A percentile compares a stretch with the other conserved stretches of the same genome.
Evolutionary conservation across 768 basidiomycete species (phyloP).

Genomic region (Mycena metata): DNA sequence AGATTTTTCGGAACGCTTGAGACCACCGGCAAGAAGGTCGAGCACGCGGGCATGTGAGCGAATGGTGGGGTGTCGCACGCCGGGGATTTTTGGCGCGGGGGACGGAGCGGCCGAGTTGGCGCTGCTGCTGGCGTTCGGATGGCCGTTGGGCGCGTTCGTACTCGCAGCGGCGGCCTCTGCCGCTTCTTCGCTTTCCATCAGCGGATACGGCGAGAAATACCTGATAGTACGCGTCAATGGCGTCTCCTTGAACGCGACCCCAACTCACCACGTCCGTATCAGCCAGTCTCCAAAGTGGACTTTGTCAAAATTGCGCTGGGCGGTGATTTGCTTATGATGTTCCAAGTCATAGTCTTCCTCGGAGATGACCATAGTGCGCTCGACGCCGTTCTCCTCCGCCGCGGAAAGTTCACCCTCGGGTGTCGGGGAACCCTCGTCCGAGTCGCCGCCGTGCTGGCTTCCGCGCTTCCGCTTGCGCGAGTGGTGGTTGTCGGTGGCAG

Average conservation of each 20-base stretch:
- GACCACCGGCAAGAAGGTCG: conserved; percentile 76
- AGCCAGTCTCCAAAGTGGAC: conserved; percentile 89
- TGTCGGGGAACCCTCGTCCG: conserved; percentile 40
- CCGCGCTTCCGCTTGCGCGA: conserved; percentile 34
- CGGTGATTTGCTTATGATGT: conserved; percentile 75
- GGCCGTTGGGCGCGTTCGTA: conserved; percentile 40
- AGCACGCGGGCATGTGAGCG: conserved; percentile 82
- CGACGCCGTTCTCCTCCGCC: conserved; percentile 31
- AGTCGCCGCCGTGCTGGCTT: conserved; percentile 42
- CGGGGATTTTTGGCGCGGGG: conserved; percentile 59
- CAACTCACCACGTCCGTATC: conserved; percentile 87
- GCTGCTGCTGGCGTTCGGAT: conserved; percentile 38
- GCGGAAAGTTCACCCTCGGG: conserved; percentile 23
- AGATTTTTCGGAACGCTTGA: conserved; percentile 67
- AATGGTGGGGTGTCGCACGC: conserved; percentile 62
- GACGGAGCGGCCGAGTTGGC: conserved; percentile 37
- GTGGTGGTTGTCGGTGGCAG: conserved; percentile 40
- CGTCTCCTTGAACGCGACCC: too few species aligned
- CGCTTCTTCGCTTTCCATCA: conserved; percentile 70
- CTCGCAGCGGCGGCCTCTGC: conserved; percentile 54
- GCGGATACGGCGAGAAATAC: conserved; percentile 95
- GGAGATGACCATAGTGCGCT: conserved; percentile 56
- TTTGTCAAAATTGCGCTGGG: conserved; percentile 87
- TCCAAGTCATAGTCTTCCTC: conserved; percentile 81
- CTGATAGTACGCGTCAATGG: conserved; percentile 59